Percentiles rank a stretch among this genome's conserved stretches.
Conservation (phyloP, 495 filamentous ascomycete genomes). For the Xylaria castorea region DNA sequence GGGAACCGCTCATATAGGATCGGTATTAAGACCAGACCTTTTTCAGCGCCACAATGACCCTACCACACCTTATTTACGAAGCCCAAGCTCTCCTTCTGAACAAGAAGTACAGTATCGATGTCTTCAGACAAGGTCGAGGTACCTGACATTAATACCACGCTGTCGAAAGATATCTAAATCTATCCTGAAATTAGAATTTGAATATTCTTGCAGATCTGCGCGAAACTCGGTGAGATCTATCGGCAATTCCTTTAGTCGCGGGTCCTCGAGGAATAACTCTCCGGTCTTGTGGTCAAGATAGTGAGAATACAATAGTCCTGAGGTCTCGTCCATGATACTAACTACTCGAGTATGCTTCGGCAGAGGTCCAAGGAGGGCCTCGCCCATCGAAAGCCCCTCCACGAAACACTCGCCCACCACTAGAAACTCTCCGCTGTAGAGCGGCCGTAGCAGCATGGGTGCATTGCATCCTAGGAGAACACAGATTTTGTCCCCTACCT, state of each 20-base stretch:
- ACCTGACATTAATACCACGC: not conserved
- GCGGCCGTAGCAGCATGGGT: not conserved
- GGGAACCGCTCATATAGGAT: too few species aligned
- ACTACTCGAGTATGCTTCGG: not conserved
- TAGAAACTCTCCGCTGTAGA: not conserved
- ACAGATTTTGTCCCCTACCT: not conserved
- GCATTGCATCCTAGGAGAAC: not conserved
- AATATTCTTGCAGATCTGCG: not conserved
- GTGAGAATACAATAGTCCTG: not conserved
- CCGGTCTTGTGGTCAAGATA: not conserved
- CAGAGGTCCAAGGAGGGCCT: not conserved
- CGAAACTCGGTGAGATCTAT: not conserved
- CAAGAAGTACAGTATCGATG: too few species aligned
- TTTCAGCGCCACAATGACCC: too few species aligned
- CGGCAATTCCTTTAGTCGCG: not conserved
- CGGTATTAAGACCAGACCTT: too few species aligned
- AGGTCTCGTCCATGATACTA: not conserved
- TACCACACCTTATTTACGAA: too few species aligned
- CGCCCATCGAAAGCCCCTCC: slow-evolving; percentile 23
- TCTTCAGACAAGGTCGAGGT: not conserved
- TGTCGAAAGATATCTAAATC: not conserved
- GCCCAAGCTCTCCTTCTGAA: too few species aligned
- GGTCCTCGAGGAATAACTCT: not conserved
- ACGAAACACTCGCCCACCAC: slow-evolving; percentile 16
- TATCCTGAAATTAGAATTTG: not conserved